Percentiles rank a stretch among this genome's conserved stretches.
Evolutionary conservation across 495 filamentous ascomycete genomes (phyloP).

Genomic region (Aspergillus baeticus): DNA sequence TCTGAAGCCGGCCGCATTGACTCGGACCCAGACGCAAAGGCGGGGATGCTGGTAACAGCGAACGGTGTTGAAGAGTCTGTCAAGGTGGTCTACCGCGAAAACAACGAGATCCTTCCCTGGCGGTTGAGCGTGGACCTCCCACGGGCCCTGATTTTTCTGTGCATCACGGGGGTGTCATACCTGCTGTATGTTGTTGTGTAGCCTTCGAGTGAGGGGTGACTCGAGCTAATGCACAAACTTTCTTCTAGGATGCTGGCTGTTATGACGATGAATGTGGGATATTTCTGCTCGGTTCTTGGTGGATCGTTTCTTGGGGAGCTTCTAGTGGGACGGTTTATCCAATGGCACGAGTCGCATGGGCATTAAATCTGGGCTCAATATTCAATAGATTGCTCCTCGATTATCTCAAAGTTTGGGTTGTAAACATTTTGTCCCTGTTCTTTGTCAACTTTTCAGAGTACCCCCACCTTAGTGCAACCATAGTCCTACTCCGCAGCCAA

Average conservation of each 20-base stretch:
- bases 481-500: background rate
- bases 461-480: background rate
- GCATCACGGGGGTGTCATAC: conserved; percentile 76
- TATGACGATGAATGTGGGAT: conserved; percentile 97
- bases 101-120: conserved; percentile 58
- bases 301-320: conserved; percentile 86
- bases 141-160: conserved; percentile 64
- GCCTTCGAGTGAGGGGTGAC: background rate
- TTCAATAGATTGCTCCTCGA: background rate
- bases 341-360: conserved; percentile 23
- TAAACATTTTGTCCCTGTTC: background rate
- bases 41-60: conserved; percentile 56
- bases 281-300: conserved; percentile 82
- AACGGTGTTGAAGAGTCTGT: conserved; percentile 76
- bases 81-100: conserved; percentile 58
- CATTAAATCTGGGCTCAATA: background rate
- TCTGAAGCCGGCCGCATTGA: conserved; percentile 55
- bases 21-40: conserved; percentile 56
- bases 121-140: conserved; percentile 75
- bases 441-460: background rate
- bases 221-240: conserved; percentile 2
- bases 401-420: background rate
- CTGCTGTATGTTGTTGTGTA: conserved; percentile 68
- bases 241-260: conserved; percentile 91
- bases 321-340: conserved; percentile 66